Conservation (phyloP, 345 rosid species). For the Lepidium didymum region DNA sequence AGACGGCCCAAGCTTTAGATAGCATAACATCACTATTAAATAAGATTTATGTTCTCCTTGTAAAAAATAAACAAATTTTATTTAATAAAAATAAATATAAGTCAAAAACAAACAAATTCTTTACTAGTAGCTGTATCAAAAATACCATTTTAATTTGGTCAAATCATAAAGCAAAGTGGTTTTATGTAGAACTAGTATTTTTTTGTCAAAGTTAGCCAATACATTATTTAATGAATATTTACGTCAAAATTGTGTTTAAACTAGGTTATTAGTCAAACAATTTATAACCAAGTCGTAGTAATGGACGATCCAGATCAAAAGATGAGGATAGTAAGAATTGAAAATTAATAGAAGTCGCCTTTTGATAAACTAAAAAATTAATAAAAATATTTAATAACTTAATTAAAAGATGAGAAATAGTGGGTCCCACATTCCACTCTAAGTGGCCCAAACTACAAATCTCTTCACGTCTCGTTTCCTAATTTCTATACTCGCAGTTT, state of each 20-base stretch:
- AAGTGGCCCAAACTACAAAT: constrained; percentile 24
- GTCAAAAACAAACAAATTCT: constrained; percentile 12
- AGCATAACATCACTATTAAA: neutral
- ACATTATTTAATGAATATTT: neutral
- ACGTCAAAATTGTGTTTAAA: neutral
- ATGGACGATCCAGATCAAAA: neutral
- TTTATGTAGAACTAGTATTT: neutral
- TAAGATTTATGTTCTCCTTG: neutral
- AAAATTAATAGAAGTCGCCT: constrained; percentile 1
- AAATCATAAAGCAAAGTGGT: neutral
- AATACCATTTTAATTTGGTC: constrained; percentile 6
- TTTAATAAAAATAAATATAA: neutral
- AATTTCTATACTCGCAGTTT: neutral
- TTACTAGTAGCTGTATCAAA: neutral
- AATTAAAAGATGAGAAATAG: neutral
- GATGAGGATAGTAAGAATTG: neutral
- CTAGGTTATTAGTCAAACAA: constrained; percentile 8
- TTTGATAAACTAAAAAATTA: no score
- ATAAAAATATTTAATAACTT: neutral
- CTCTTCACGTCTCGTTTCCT: constrained; percentile 13
- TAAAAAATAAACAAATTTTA: neutral
- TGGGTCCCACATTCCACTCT: constrained; percentile 17
- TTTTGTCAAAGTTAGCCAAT: neutral
- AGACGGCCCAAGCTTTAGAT: no score
- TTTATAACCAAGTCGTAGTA: neutral